Evolutionary conservation across 805 yeast genomes (phyloP).

Genomic region (Candida suzukii): DNA sequence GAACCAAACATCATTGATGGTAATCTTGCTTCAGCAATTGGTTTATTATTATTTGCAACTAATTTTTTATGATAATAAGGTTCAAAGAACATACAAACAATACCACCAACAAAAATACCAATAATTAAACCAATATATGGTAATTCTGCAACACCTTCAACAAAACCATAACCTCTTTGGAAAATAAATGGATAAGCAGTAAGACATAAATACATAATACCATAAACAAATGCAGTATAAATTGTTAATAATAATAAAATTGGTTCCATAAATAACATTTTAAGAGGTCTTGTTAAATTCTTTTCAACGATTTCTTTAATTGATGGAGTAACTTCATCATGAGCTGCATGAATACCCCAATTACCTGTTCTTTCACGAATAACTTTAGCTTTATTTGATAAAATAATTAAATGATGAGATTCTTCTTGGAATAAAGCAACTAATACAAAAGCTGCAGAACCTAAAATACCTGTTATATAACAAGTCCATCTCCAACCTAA

Average conservation of each 20-base stretch:
- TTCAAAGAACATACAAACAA: constrained; percentile 47
- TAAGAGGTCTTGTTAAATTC: constrained; percentile 60
- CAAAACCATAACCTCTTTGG: constrained; percentile 51
- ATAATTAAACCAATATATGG: constrained; percentile 74
- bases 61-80: constrained; percentile 40
- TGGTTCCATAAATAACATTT: constrained; percentile 65
- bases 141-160: constrained; percentile 59
- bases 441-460: constrained; percentile 28
- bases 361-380: constrained; percentile 66
- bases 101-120: constrained; percentile 59
- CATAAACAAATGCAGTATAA: constrained; percentile 75
- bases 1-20: constrained; percentile 72
- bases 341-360: constrained; percentile 79
- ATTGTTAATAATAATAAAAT: constrained; percentile 60
- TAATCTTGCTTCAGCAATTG: constrained; percentile 75
- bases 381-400: constrained; percentile 53
- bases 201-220: constrained; percentile 65
- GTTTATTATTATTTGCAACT: constrained; percentile 45
- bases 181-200: constrained; percentile 76
- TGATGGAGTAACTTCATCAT: constrained; percentile 53
- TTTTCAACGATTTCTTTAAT: constrained; percentile 54
- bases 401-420: constrained; percentile 64
- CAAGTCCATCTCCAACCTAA: constrained; percentile 84
- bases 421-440: constrained; percentile 48
- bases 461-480: constrained; percentile 61